Evolutionary conservation across 1,284 basidiomycete species (phyloP), one percentile per base, ranked within the genome.

Genomic region (Paramarasmius palmivorus): DNA sequence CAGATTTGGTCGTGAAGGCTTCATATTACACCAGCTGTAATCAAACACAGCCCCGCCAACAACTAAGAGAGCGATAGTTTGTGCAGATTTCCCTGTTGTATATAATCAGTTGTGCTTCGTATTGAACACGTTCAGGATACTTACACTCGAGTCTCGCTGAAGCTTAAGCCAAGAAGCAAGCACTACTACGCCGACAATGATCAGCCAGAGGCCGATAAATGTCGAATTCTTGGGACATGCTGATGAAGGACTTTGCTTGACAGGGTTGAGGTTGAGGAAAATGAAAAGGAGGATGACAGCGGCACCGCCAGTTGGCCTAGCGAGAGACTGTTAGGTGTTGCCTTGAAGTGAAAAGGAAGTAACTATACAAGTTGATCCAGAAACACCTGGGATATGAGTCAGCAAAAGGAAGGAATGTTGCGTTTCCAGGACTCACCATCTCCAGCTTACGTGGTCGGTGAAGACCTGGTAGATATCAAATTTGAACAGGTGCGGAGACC

Each of bases 231-330:
- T 67, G 62, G n/a, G 14, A 82, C 63, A 62, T 92, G 84, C 58
- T 90, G 12, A 70, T 71, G 49, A 89, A 66, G 0, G 84, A 75
- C 49, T 78, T 77, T 8, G 79, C 78, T 54, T 81, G 70, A 82
- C 85, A 0, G 89, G 88, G 59, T 95, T 93, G 35, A 97, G 77
- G 61, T 94, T 88, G 42, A 97, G 81, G 72, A 88, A 91, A 66
- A 90, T 82, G 64, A 92, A 88, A 7, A 96, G 73, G 32, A 93
- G 66, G 3, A 69, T 70, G 22, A 84, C 82, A 2, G 93, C 92
- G 37, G 91, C 62, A 36, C 84, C 90, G 10, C 89, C 91, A 0
- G 88, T 89, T 1, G 91, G 91, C 35, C 86, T 89, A 12, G 54
- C 49, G 38, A 55, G 57, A 44, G n/a, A 49, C 49, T 19, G 20